Evolutionary conservation across 345 rosid species (phyloP), one percentile per base, ranked within the genome.

Genomic region (Populus euphratica): DNA sequence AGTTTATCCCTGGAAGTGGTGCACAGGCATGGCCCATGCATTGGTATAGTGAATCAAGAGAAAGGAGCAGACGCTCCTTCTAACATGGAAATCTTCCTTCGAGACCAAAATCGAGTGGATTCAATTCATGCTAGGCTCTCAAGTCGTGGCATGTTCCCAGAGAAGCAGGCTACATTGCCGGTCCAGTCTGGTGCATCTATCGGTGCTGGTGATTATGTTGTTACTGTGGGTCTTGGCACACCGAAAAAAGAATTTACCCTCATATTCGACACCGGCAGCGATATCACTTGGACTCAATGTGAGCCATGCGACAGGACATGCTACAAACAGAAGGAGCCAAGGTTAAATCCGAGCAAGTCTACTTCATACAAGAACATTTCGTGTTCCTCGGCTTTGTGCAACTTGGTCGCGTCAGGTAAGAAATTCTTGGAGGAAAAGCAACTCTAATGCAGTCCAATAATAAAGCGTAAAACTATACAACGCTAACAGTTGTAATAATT

Each of bases 271-370:
- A 84, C 83, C 0, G 86, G 81, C 1, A 84, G 83, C 63, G 77
- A 16, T 62, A 16, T 82, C 7, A 81, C 85, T 0, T 86, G 89
- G 89, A 78, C 83, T 2, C 87, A 81, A 59, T 86, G 86, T 39
- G 17, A 76, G 25, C 86, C 87, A 0, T 81, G 85, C 13, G 3
- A 17, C 0, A 18, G 3, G 12, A 6, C 21, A 4, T 85, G 87
- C 65, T 81, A 81, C 47, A 5, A 27, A 18, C 87, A 85, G 63
- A 18, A 44, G 20, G 79, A 72, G 25, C 73, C 80, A 1, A 79
- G 33, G 1, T 80, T 81, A 23, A 76, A 81, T 69, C 85, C 85
- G 1, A 59, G 76, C 47, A 0, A 41, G 10, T 86, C 86, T 5
- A 20, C 75, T 0, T 54, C 88, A 0, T 79, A 79, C 69, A 33